Evolutionary conservation across 495 filamentous ascomycete species (phyloP).

Genomic region (Acidomyces sp.): DNA sequence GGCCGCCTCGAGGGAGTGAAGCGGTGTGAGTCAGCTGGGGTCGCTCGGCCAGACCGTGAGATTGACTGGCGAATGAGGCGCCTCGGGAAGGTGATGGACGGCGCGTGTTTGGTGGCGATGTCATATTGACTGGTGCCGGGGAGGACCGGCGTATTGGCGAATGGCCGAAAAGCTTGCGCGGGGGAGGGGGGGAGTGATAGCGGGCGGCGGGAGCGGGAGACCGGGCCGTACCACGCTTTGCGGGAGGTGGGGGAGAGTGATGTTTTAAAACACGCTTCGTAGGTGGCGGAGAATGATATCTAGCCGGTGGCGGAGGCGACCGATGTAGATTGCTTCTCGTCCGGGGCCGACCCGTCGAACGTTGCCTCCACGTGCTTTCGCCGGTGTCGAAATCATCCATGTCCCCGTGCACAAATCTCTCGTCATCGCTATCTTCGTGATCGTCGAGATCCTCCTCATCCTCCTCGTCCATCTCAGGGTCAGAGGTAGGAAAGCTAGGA

Average conservation of each 20-base stretch:
- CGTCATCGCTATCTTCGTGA: slow-evolving; percentile 41
- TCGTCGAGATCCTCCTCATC: slow-evolving; percentile 48
- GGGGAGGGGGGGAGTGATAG: no score
- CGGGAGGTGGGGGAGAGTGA: slow-evolving; percentile 15
- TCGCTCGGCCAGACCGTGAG: slow-evolving; percentile 22
- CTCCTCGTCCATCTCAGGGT: slow-evolving; percentile 61
- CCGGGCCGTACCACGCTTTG: slow-evolving; percentile 10
- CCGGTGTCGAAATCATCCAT: slow-evolving; percentile 23
- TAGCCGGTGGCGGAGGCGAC: slow-evolving; percentile 14
- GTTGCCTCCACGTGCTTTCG: not conserved
- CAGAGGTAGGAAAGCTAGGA: slow-evolving; percentile 88
- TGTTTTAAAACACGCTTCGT: slow-evolving; percentile 2
- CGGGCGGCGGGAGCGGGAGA: no score
- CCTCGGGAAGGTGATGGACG: slow-evolving; percentile 41
- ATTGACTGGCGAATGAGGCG: slow-evolving; percentile 26
- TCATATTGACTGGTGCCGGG: slow-evolving; percentile 36
- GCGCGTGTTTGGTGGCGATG: slow-evolving; percentile 45
- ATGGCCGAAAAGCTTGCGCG: slow-evolving; percentile 49
- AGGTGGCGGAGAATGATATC: slow-evolving; percentile 5
- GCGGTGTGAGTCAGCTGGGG: slow-evolving; percentile 27
- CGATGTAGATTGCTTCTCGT: slow-evolving; percentile 38
- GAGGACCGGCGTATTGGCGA: slow-evolving; percentile 64
- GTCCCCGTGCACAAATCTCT: slow-evolving; percentile 31
- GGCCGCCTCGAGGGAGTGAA: slow-evolving; percentile 25
- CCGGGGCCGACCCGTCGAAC: slow-evolving; percentile 22